phyloP scores from a whole-genome alignment of 2,329 filamentous ascomycete species.

The Aspergillus ustus region DNA sequence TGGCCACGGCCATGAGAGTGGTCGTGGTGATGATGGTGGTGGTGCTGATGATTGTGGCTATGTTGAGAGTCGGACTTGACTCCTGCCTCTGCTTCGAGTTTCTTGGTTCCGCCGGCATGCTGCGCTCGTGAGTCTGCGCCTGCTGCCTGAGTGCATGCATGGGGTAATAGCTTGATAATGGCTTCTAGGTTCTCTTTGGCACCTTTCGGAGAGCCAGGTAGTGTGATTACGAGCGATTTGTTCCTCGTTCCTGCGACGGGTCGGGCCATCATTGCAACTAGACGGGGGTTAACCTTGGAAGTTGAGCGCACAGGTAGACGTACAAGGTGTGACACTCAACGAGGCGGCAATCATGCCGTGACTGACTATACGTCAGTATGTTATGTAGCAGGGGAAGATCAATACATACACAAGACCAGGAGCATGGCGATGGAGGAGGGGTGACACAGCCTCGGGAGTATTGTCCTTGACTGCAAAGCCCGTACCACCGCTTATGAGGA shows the following conservation, averaged over 20 bases:
- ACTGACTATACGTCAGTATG: slow-evolving; percentile 43
- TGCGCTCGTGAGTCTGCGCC: slow-evolving; percentile 79
- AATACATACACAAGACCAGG: slow-evolving; percentile 74
- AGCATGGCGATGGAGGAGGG: slow-evolving; percentile 81
- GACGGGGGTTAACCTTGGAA: slow-evolving; percentile 25
- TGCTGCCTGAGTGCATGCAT: slow-evolving; percentile 89
- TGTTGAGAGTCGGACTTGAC: slow-evolving; percentile 45
- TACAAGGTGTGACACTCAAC: slow-evolving; percentile 85
- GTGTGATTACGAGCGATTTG: slow-evolving; percentile 79
- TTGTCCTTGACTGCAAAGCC: slow-evolving; percentile 84
- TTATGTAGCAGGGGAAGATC: not conserved
- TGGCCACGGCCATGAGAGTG: slow-evolving; percentile 67
- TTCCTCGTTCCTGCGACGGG: slow-evolving; percentile 88
- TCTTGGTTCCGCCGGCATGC: slow-evolving; percentile 80
- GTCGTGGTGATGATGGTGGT: slow-evolving; percentile 51
- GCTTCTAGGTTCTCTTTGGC: slow-evolving; percentile 91
- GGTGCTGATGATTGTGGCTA: slow-evolving; percentile 39
- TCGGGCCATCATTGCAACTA: slow-evolving; percentile 95
- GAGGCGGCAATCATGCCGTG: slow-evolving; percentile 92
- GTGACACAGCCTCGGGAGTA: slow-evolving; percentile 86
- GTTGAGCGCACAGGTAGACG: slow-evolving; percentile 37
- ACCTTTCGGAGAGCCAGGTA: slow-evolving; percentile 94
- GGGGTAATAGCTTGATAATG: slow-evolving; percentile 85
- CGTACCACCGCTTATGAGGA: slow-evolving; percentile 90
- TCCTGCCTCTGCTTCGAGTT: slow-evolving; percentile 82